These are phyloP conservation scores for Hericium alpestre DNA, from an alignment of 768 basidiomycete species.

Conservation along the genomic window DNA sequence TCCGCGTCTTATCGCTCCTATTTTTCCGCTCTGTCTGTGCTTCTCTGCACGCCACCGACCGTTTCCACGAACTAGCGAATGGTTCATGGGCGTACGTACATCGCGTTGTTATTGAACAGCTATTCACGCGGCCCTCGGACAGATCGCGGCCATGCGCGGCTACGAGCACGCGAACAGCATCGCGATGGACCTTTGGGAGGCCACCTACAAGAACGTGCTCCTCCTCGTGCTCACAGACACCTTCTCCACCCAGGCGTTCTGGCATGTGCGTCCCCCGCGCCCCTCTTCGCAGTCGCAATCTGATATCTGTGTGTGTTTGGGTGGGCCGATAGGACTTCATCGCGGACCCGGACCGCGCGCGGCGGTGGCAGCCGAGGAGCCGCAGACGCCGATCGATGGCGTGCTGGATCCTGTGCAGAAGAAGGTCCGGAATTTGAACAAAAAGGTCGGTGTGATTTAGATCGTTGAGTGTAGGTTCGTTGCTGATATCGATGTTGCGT, in stretches of 20 bases:
- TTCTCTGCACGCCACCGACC: background rate
- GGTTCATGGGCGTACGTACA: slow-evolving; percentile 75
- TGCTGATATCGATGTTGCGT: slow-evolving; percentile 6
- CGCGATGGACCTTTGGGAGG: slow-evolving; percentile 83
- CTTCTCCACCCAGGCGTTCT: slow-evolving; percentile 81
- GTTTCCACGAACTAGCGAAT: slow-evolving; percentile 44
- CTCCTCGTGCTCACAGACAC: slow-evolving; percentile 90
- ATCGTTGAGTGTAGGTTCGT: background rate
- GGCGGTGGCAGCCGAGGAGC: slow-evolving; percentile 50
- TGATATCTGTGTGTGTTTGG: background rate
- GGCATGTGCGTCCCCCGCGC: slow-evolving; percentile 38
- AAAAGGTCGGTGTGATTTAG: slow-evolving; percentile 57
- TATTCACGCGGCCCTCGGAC: background rate
- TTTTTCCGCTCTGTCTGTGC: background rate
- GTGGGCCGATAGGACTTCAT: slow-evolving; percentile 41
- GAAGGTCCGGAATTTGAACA: slow-evolving; percentile 89
- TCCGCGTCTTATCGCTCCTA: background rate
- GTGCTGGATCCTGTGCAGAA: slow-evolving; percentile 75
- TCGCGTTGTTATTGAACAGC: background rate
- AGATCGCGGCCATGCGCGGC: slow-evolving; percentile 78
- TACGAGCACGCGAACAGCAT: slow-evolving; percentile 66
- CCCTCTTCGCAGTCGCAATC: background rate
- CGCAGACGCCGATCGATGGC: slow-evolving; percentile 42
- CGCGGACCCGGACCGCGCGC: slow-evolving; percentile 45
- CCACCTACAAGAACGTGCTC: slow-evolving; percentile 45